Conservation (phyloP, 495 filamentous ascomycete species). For the Apodospora peruviana region DNA sequence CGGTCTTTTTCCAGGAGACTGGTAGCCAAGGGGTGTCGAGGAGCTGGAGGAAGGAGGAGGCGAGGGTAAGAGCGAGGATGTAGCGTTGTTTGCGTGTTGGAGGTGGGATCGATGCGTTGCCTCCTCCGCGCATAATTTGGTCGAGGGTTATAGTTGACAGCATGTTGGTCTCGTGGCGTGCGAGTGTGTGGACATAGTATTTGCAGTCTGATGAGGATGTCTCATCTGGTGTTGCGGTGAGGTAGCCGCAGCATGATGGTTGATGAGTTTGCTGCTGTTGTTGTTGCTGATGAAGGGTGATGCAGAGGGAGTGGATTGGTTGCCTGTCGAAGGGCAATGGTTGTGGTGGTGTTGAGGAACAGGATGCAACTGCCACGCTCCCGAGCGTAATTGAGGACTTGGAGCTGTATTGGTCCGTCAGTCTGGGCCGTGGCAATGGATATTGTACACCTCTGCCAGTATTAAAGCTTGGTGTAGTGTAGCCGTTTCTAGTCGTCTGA, state of each 20-base stretch:
- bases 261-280: background rate
- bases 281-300: background rate
- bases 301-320: background rate
- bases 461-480: too few species aligned
- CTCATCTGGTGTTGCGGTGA: background rate
- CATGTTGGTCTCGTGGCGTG: background rate
- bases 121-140: conserved; percentile 6
- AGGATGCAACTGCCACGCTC: background rate
- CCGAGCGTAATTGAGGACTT: too few species aligned
- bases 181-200: conserved; percentile 13
- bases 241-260: conserved; percentile 7
- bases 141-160: conserved; percentile 9
- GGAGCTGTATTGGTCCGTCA: too few species aligned
- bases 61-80: conserved; percentile 8
- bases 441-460: too few species aligned
- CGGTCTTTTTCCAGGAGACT: background rate
- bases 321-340: background rate
- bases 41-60: conserved; percentile 19
- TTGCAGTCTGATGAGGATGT: too few species aligned
- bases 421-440: background rate
- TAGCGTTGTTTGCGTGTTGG: conserved; percentile 11
- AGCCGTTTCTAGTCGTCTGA: too few species aligned
- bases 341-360: background rate
- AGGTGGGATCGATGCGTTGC: background rate
- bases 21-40: conserved; percentile 17